Evolutionary conservation across 495 filamentous ascomycete genomes (phyloP).

Genomic region (Neurospora cerealis): DNA sequence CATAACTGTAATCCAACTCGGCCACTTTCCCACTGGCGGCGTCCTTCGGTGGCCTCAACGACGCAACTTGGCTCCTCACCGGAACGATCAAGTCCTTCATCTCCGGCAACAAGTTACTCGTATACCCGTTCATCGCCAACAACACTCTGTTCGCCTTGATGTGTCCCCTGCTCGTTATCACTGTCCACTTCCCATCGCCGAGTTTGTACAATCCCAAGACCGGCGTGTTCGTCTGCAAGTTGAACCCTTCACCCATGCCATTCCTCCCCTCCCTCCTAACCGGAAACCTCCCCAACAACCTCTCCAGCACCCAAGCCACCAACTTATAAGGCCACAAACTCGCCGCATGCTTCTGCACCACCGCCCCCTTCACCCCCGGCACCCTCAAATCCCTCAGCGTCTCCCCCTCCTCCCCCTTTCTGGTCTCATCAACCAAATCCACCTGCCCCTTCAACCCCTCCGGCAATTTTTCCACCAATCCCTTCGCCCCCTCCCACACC

Average conservation of each 20-base stretch:
- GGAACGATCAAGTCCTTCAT: conserved; percentile 68
- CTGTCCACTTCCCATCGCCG: conserved; percentile 29
- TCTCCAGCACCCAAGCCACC: conserved; percentile 53
- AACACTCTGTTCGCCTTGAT: conserved; percentile 51
- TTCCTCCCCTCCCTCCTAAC: not conserved
- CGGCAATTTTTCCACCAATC: conserved; percentile 12
- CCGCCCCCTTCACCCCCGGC: conserved; percentile 33
- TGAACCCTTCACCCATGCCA: conserved; percentile 31
- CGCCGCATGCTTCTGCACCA: conserved; percentile 37
- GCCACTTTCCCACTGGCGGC: not conserved
- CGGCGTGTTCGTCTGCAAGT: conserved; percentile 65
- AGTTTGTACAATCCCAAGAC: conserved; percentile 28
- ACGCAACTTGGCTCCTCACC: conserved; percentile 62
- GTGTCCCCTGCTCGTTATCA: conserved; percentile 54
- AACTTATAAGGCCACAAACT: conserved; percentile 74
- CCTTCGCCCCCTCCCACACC: not conserved
- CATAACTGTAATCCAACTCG: conserved; percentile 43
- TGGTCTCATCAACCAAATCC: not conserved
- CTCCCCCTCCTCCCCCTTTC: not conserved
- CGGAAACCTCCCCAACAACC: conserved; percentile 29
- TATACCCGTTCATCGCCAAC: conserved; percentile 73
- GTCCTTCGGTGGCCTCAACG: conserved; percentile 42
- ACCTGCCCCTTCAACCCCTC: not conserved
- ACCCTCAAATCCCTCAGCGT: conserved; percentile 17
- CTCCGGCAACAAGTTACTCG: conserved; percentile 56